Conservation (phyloP, 108 stramenopile genomes). For the Skeletonema grethae region DNA sequence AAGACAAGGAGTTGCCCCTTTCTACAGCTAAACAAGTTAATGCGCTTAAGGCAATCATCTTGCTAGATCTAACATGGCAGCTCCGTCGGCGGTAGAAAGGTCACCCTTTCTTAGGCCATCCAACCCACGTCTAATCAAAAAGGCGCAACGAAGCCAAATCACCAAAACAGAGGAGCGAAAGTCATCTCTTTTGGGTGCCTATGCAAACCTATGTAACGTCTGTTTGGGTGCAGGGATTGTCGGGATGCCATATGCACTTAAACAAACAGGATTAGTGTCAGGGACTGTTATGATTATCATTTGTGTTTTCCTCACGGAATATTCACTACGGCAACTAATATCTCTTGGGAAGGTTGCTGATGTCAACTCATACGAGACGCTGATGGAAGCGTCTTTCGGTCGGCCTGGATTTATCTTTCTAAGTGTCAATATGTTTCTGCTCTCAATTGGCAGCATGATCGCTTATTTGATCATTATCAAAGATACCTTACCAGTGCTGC, state of each 20-base stretch:
- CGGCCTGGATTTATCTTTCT: conserved; percentile 67
- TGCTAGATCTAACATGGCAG: background rate
- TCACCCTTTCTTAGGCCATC: conserved; percentile 33
- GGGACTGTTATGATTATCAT: conserved; percentile 37
- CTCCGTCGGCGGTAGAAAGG: background rate
- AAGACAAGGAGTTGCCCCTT: too few species aligned
- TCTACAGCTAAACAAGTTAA: too few species aligned
- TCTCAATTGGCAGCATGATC: conserved; percentile 44
- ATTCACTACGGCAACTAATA: conserved; percentile 34
- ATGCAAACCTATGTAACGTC: conserved; percentile 78
- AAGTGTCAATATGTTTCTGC: conserved; percentile 39
- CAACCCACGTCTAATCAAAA: conserved; percentile 3
- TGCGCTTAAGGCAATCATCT: background rate
- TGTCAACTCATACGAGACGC: conserved; percentile 68
- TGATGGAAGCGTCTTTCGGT: conserved; percentile 81
- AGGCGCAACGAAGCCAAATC: background rate
- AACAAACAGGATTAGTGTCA: conserved; percentile 43
- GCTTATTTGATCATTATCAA: conserved; percentile 50
- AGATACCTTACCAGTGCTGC: conserved; percentile 39
- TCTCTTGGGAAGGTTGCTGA: conserved; percentile 33
- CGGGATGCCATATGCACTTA: conserved; percentile 66
- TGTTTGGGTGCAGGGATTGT: conserved; percentile 90
- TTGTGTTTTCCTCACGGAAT: conserved; percentile 38
- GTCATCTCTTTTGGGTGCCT: conserved; percentile 67
- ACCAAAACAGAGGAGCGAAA: conserved; percentile 54